Evolutionary conservation across 1,284 basidiomycete genomes (phyloP).

Genomic region (Thelephora terrestris): DNA sequence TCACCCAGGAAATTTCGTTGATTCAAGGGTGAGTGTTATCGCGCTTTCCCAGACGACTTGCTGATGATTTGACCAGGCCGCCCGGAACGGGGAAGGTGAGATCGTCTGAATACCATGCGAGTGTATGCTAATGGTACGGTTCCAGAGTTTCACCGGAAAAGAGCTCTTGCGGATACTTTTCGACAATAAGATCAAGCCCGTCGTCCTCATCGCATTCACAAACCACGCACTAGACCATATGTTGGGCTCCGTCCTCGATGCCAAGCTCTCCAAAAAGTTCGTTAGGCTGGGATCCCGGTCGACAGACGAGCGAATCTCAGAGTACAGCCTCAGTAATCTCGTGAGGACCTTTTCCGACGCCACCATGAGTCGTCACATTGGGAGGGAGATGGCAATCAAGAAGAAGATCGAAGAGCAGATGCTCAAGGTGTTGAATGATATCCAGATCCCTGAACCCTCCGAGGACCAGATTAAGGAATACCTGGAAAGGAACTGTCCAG

Average conservation of each 20-base stretch:
- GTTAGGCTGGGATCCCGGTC: slow-evolving; percentile 10
- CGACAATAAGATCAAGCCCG: slow-evolving; percentile 10
- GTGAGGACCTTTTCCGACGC: slow-evolving; percentile 8
- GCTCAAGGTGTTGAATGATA: slow-evolving; percentile 11
- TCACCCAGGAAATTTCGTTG: slow-evolving; percentile 9
- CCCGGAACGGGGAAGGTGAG: slow-evolving; percentile 15
- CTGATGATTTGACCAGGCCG: slow-evolving; percentile 4
- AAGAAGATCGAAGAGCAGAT: slow-evolving; percentile 14
- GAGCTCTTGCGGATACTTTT: slow-evolving; percentile 14
- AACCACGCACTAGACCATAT: slow-evolving; percentile 15
- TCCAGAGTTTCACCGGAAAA: slow-evolving; percentile 13
- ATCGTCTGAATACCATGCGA: neutral
- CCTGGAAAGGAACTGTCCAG: slow-evolving; percentile 13
- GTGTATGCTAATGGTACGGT: neutral
- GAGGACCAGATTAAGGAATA: slow-evolving; percentile 9
- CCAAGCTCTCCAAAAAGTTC: slow-evolving; percentile 9
- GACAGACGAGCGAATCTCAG: slow-evolving; percentile 7
- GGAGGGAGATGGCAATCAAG: slow-evolving; percentile 12
- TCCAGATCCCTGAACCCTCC: slow-evolving; percentile 14
- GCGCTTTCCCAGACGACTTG: neutral
- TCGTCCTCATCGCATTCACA: slow-evolving; percentile 13
- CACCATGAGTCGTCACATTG: slow-evolving; percentile 9
- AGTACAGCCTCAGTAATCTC: slow-evolving; percentile 14
- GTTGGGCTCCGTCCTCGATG: slow-evolving; percentile 9
- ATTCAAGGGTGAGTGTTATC: slow-evolving; percentile 11